A percentile compares a stretch with the other conserved stretches of the same genome.
These are phyloP conservation scores for Blechomonas ayalai DNA, from an alignment of 208 protist genomes.

Conservation along the genomic window DNA sequence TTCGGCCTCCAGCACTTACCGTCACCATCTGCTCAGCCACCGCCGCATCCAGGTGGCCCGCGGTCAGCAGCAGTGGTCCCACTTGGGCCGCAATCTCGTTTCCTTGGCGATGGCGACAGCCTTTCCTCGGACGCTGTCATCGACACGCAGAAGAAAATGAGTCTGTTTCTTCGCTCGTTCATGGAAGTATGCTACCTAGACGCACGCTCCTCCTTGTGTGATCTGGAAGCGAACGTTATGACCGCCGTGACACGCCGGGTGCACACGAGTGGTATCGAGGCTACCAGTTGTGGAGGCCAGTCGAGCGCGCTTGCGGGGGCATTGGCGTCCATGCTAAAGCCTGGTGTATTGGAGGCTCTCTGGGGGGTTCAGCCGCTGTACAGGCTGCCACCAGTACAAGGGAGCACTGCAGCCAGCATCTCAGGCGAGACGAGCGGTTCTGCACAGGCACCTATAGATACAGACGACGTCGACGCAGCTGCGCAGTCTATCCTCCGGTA, in stretches of 20 bases:
- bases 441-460: not conserved
- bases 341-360: too few species aligned
- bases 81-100: not conserved
- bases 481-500: conserved; percentile 17
- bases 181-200: conserved; percentile 43
- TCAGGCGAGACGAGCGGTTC: conserved; percentile 9
- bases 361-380: conserved; percentile 3
- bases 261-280: conserved; percentile 6
- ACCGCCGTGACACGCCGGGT: conserved; percentile 51
- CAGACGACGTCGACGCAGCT: not conserved
- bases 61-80: conserved; percentile 15
- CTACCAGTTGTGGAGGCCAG: conserved; percentile 1
- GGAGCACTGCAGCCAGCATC: conserved; percentile 13
- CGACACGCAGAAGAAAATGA: too few species aligned
- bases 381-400: conserved; percentile 11
- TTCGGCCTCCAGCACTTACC: conserved; percentile 28
- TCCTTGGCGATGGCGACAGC: not conserved
- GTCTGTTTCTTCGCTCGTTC: conserved; percentile 34
- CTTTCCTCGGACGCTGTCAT: too few species aligned
- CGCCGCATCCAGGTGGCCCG: conserved; percentile 9
- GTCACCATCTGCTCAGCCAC: too few species aligned
- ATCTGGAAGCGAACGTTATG: conserved; percentile 51
- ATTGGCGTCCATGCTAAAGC: too few species aligned
- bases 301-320: too few species aligned
- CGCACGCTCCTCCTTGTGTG: conserved; percentile 41